phyloP scores from a whole-genome alignment of 495 filamentous ascomycete species.

The Penicillium arizonense region DNA sequence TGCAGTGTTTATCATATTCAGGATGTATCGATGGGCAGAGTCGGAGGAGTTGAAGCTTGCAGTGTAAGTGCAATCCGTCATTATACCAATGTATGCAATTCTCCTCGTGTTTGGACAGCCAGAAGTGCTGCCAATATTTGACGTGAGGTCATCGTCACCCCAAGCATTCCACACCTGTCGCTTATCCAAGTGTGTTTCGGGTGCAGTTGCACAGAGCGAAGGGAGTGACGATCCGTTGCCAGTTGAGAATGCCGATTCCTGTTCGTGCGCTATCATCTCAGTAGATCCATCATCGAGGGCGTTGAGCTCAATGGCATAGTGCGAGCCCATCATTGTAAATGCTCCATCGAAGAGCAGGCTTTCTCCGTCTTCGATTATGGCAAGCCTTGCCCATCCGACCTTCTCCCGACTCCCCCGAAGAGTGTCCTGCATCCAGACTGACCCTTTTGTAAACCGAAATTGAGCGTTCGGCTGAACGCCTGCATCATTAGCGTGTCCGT shows the following conservation, averaged over 20 bases:
- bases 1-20: constrained; percentile 75
- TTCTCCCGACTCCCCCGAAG: constrained; percentile 57
- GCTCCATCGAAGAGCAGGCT: constrained; percentile 78
- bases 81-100: constrained; percentile 83
- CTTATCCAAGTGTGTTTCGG: background rate
- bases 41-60: constrained; percentile 59
- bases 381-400: constrained; percentile 78
- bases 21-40: constrained; percentile 61
- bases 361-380: constrained; percentile 65
- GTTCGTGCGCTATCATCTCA: background rate
- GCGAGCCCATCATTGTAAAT: constrained; percentile 66
- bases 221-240: background rate
- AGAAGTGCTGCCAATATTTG: constrained; percentile 67
- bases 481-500: constrained; percentile 41
- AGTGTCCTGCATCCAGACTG: constrained; percentile 61
- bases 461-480: background rate
- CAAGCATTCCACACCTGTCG: background rate
- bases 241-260: background rate
- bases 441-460: constrained; percentile 56
- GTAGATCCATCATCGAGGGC: constrained; percentile 48
- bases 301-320: constrained; percentile 75
- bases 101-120: constrained; percentile 79
- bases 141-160: constrained; percentile 19
- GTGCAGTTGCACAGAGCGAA: background rate
- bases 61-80: constrained; percentile 86